Evolutionary conservation across 2,329 filamentous ascomycete species (phyloP).

Genomic region (Colletotrichum chlorophyti): DNA sequence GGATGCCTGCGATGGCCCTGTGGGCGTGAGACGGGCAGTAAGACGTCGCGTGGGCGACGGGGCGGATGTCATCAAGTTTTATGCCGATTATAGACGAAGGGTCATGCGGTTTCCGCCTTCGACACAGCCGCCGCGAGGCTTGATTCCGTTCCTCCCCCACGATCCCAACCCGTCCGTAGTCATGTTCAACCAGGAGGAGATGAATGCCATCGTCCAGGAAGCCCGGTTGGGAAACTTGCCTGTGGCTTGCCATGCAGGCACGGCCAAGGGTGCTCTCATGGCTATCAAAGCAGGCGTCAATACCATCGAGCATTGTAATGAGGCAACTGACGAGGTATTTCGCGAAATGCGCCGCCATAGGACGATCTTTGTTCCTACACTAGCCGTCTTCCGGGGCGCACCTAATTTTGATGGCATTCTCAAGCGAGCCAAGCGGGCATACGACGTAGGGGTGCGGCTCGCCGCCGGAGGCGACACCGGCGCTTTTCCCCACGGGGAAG

Average conservation of each 20-base stretch:
- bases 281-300: constrained; percentile 54
- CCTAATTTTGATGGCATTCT: constrained; percentile 34
- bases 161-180: constrained; percentile 49
- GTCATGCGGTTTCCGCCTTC: constrained; percentile 49
- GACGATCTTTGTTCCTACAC: constrained; percentile 59
- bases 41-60: constrained; percentile 53
- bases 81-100: constrained; percentile 54
- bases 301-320: constrained; percentile 53
- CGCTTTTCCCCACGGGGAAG: constrained; percentile 59
- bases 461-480: constrained; percentile 62
- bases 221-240: constrained; percentile 47
- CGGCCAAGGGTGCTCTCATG: constrained; percentile 49
- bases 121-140: not conserved
- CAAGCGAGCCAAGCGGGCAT: constrained; percentile 49
- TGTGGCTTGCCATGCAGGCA: constrained; percentile 51
- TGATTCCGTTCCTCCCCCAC: constrained; percentile 35
- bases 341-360: constrained; percentile 49
- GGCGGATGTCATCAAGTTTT: constrained; percentile 59
- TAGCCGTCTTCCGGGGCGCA: constrained; percentile 42
- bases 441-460: constrained; percentile 53
- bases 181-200: constrained; percentile 55
- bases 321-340: constrained; percentile 47
- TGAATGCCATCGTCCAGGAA: constrained; percentile 56
- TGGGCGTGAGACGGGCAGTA: constrained; percentile 52
- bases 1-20: constrained; percentile 55